phyloP scores from a whole-genome alignment of 352 stramenopile species.

The Globisporangium lucens region DNA sequence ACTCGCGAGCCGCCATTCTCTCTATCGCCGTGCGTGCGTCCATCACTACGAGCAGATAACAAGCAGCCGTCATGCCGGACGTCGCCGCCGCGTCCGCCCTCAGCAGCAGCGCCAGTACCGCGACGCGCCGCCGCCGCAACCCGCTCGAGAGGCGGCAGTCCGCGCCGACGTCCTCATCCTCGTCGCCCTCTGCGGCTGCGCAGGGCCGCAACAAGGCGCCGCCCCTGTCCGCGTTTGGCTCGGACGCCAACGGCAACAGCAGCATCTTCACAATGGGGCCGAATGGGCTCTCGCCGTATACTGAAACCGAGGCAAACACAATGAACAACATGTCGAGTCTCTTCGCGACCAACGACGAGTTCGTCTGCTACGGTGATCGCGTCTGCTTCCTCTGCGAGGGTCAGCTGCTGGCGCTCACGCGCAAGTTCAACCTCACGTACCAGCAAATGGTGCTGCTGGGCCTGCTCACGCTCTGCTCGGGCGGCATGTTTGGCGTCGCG shows the following conservation, averaged over 20 bases:
- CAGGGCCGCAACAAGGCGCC: neutral
- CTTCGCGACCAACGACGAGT: conserved; percentile 32
- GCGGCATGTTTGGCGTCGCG: conserved; percentile 60
- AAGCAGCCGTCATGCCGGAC: conserved; percentile 8
- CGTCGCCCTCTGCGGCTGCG: no score
- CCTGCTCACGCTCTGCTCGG: conserved; percentile 44
- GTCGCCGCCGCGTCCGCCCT: neutral
- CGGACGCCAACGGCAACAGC: neutral
- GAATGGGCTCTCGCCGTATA: neutral
- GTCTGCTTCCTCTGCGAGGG: conserved; percentile 72
- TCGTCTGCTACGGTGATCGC: conserved; percentile 75
- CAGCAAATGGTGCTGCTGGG: conserved; percentile 64
- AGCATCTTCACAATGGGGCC: conserved; percentile 1
- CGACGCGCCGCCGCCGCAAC: neutral
- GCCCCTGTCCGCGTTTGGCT: neutral
- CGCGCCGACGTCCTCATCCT: neutral
- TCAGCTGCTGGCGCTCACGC: conserved; percentile 61
- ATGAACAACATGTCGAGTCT: neutral
- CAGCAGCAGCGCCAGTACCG: neutral
- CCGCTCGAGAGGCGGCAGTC: conserved; percentile 14
- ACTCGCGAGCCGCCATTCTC: neutral
- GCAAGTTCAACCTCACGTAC: conserved; percentile 78
- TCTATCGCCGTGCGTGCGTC: neutral
- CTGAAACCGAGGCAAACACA: neutral
- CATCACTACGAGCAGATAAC: neutral